Percentiles rank a stretch among this genome's conserved stretches.
These are phyloP conservation scores for Capsella rubella DNA, from an alignment of 441 rosid species.

Conservation along the genomic window DNA sequence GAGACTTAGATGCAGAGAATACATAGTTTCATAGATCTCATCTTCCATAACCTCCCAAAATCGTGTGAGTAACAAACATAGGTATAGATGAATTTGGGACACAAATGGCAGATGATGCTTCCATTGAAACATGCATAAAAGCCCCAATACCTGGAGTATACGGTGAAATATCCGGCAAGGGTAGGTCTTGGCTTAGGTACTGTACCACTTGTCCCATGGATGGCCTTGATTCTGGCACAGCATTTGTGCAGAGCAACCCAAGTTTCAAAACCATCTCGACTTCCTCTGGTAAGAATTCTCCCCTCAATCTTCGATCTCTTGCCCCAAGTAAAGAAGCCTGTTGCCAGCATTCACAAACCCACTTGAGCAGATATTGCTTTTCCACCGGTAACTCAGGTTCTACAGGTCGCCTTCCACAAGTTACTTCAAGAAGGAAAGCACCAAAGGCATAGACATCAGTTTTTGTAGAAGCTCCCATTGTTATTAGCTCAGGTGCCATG, in stretches of 20 bases:
- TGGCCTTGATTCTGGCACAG: conserved; percentile 52
- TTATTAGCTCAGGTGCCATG: conserved; percentile 62
- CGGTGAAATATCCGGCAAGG: conserved; percentile 26
- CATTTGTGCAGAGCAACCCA: conserved; percentile 55
- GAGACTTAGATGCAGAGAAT: neutral
- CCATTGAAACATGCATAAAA: conserved; percentile 1
- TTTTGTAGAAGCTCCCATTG: conserved; percentile 40
- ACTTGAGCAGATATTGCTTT: conserved; percentile 12
- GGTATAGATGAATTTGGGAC: neutral
- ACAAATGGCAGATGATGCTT: neutral
- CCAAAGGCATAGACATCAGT: conserved; percentile 42
- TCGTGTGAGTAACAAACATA: conserved; percentile 33
- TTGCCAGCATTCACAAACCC: conserved; percentile 32
- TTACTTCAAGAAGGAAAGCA: conserved; percentile 35
- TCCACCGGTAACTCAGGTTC: neutral
- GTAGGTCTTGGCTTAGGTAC: conserved; percentile 13
- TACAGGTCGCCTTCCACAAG: conserved; percentile 31
- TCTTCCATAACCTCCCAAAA: conserved; percentile 33
- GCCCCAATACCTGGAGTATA: conserved; percentile 36
- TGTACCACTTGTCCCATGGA: conserved; percentile 26
- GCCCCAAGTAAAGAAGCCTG: neutral
- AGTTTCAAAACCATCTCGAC: conserved; percentile 37
- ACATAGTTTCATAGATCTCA: conserved; percentile 4
- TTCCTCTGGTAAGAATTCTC: neutral
- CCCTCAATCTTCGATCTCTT: conserved; percentile 15